Conservation (phyloP, 345 rosid species). For the Mallotus nudiflorus region DNA sequence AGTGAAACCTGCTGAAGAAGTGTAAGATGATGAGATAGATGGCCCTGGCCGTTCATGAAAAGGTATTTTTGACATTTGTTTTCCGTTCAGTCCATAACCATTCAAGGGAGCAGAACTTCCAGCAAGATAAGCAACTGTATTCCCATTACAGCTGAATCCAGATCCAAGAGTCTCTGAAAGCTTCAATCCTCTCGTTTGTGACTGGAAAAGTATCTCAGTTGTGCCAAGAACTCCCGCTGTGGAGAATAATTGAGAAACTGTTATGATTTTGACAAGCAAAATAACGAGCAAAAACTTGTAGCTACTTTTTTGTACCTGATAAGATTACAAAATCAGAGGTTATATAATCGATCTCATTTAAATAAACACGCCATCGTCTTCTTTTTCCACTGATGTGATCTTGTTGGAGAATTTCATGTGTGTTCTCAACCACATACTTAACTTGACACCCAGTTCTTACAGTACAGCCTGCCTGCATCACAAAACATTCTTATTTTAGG, state of each 20-base stretch:
- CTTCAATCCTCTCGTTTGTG: conserved; percentile 43
- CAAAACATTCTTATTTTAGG: neutral
- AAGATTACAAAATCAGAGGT: conserved; percentile 43
- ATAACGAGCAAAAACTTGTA: neutral
- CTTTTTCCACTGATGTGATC: conserved; percentile 6
- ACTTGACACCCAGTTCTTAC: conserved; percentile 35
- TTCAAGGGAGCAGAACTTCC: conserved; percentile 45
- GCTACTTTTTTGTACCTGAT: conserved; percentile 33
- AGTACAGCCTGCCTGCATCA: conserved; percentile 44
- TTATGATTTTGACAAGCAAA: neutral
- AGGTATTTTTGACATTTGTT: conserved; percentile 31
- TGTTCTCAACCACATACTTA: conserved; percentile 37
- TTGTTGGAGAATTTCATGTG: conserved; percentile 19
- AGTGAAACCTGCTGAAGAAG: conserved; percentile 47
- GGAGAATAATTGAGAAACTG: neutral
- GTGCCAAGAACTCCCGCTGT: conserved; percentile 52
- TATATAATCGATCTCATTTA: conserved; percentile 41
- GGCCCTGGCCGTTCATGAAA: conserved; percentile 46
- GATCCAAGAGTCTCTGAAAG: conserved; percentile 42
- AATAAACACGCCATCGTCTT: conserved; percentile 45
- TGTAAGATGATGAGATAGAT: conserved; percentile 38
- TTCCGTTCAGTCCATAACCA: conserved; percentile 35
- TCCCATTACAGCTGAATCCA: conserved; percentile 49
- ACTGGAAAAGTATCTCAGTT: conserved; percentile 43
- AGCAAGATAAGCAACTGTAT: conserved; percentile 42